Evolutionary conservation across 1,284 basidiomycete species (phyloP), one percentile per base, ranked within the genome.

Genomic region (Apiotrichum laibachii): DNA sequence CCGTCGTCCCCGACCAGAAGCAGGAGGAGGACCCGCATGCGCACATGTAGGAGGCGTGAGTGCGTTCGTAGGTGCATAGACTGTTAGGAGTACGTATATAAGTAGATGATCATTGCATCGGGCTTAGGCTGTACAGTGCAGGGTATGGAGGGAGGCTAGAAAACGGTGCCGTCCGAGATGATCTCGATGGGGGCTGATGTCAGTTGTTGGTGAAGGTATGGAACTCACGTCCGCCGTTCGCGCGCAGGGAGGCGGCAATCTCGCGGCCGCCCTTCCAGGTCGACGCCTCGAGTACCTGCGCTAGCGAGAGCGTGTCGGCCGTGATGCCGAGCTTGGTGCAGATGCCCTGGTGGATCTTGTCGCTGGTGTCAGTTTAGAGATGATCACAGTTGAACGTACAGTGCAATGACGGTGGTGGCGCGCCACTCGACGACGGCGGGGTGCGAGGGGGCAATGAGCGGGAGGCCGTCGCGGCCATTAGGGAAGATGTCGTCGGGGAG

Each of bases 201-300:
- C 50, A 55, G 56, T 47, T 31, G 7, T 22, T 21, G 19, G 12
- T 10, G 1, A 33, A 15, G 5, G n/a, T 10, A 31, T 4, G 1
- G n/a, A n/a, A 67, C 62, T 59, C 46, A 76, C 72, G 92, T 0
- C 81, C 81, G 0, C 90, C 91, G 4, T 50, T 50, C 4, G 87
- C 86, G 0, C 93, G 80, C 73, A 85, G 87, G 70, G 82, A 77
- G 73, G 86, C 88, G 0, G 94, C 94, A 49, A 97, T 90, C 78
- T 95, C 90, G 8, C 92, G 82, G 0, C 89, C 94, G 3, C 91
- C 92, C 72, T 94, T 95, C 95, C 94, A 97, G 0, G 93, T 97
- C 2, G 92, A 92, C 53, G 87, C 87, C 77, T 98, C 94, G 34
- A 98, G 81, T 0, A 97, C 87, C 76, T 97, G 95, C 0, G 90